A percentile compares a stretch with the other conserved stretches of the same genome.
These are phyloP conservation scores for Orbilia javanica DNA, from an alignment of 2,329 filamentous ascomycete species.

Conservation along the genomic window DNA sequence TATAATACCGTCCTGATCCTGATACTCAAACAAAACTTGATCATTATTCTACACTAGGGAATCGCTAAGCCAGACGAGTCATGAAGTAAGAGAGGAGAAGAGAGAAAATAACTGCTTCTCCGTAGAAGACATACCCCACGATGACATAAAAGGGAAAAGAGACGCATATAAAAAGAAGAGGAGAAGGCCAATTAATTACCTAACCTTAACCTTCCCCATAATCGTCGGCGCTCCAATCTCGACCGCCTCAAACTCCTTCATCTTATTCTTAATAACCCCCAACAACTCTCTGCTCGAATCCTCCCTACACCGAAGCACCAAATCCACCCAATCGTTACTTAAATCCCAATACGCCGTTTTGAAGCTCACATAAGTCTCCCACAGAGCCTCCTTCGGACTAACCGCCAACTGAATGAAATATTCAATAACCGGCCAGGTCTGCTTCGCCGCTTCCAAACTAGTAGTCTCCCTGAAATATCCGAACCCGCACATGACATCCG, in stretches of 20 bases:
- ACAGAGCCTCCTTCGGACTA: slow-evolving; percentile 78
- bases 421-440: slow-evolving; percentile 92
- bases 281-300: slow-evolving; percentile 94
- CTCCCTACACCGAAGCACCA: slow-evolving; percentile 84
- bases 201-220: slow-evolving; percentile 82
- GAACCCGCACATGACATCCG: slow-evolving; percentile 89
- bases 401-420: slow-evolving; percentile 82
- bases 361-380: slow-evolving; percentile 83
- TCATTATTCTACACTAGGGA: slow-evolving; percentile 3
- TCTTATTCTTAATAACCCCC: slow-evolving; percentile 85
- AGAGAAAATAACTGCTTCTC: too few relatives aligned
- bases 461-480: slow-evolving; percentile 83
- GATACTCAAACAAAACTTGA: slow-evolving; percentile 3
- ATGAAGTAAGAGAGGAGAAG: background rate
- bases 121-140: background rate
- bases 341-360: slow-evolving; percentile 93
- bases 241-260: slow-evolving; percentile 85
- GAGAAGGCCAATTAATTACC: slow-evolving; percentile 70
- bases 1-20: background rate
- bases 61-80: slow-evolving; percentile 8
- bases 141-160: background rate
- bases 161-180: background rate
- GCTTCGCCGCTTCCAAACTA: slow-evolving; percentile 82
- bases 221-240: slow-evolving; percentile 84
- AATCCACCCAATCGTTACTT: slow-evolving; percentile 95